Evolutionary conservation across 164 flowering plant genomes (phyloP).

Genomic region (grape (Vitis vinifera)): ASM3070453v1 NC_081813.1:9608501-9609000

Average conservation of each 20-base stretch:
- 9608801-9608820: slow-evolving; percentile 1
- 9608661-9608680: slow-evolving; percentile 29
- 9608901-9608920: slow-evolving; percentile 27
- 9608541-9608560: background rate
- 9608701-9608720: background rate
- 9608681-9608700: too few species aligned
- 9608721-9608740: background rate
- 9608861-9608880: slow-evolving; percentile 21
- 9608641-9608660: slow-evolving; percentile 29
- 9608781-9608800: slow-evolving; percentile 12
- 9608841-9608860: slow-evolving; percentile 15
- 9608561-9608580: background rate
- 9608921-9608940: slow-evolving; percentile 20
- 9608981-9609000: slow-evolving; percentile 19
- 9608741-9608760: background rate
- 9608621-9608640: slow-evolving; percentile 38
- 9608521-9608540: background rate
- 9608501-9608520: slow-evolving; percentile 33
- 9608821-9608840: slow-evolving; percentile 16
- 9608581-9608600: too few species aligned
- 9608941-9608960: slow-evolving; percentile 24
- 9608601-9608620: slow-evolving; percentile 35
- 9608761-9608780: slow-evolving; percentile 27
- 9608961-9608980: slow-evolving; percentile 15
- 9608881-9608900: slow-evolving; percentile 19